phyloP scores from a whole-genome alignment of 2,329 filamentous ascomycete genomes.

The Penicillium sp. region DNA sequence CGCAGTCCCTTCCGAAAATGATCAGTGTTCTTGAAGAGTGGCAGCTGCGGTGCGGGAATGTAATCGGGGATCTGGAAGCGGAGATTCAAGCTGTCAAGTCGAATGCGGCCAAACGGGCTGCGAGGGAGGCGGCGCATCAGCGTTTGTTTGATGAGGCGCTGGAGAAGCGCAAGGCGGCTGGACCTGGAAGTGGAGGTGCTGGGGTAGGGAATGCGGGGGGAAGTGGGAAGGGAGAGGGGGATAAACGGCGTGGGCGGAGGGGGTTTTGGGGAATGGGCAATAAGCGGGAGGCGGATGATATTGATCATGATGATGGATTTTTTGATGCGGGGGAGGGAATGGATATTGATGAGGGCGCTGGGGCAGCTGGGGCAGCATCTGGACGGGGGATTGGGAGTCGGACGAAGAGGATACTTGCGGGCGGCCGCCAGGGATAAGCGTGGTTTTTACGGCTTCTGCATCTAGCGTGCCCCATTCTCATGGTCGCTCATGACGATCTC shows the following conservation, averaged over 20 bases:
- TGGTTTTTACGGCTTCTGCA: neutral
- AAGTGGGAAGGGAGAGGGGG: neutral
- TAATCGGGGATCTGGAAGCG: slow-evolving; percentile 72
- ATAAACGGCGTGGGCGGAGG: slow-evolving; percentile 3
- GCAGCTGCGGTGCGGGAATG: slow-evolving; percentile 74
- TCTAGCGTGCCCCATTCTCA: neutral
- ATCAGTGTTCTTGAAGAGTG: slow-evolving; percentile 69
- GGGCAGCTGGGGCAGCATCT: slow-evolving; percentile 18
- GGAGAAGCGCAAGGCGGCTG: slow-evolving; percentile 34
- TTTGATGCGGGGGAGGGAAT: slow-evolving; percentile 37
- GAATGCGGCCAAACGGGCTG: slow-evolving; percentile 57
- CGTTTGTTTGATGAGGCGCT: slow-evolving; percentile 53
- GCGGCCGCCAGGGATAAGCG: slow-evolving; percentile 27
- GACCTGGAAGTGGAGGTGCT: slow-evolving; percentile 8
- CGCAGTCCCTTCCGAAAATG: slow-evolving; percentile 69
- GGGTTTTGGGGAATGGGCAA: slow-evolving; percentile 26
- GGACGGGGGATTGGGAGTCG: slow-evolving; percentile 17
- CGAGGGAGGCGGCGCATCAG: slow-evolving; percentile 52
- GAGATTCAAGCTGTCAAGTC: slow-evolving; percentile 69
- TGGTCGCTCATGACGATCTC: neutral
- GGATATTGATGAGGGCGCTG: slow-evolving; percentile 42
- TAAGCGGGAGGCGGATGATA: slow-evolving; percentile 45
- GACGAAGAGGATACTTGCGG: slow-evolving; percentile 35
- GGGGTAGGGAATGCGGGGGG: neutral
- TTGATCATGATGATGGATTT: slow-evolving; percentile 41